Percentiles rank a stretch among this genome's conserved stretches.
Evolutionary conservation across 257 asterid species (phyloP).

Genomic region (Nyctanthes arbortristis): DNA sequence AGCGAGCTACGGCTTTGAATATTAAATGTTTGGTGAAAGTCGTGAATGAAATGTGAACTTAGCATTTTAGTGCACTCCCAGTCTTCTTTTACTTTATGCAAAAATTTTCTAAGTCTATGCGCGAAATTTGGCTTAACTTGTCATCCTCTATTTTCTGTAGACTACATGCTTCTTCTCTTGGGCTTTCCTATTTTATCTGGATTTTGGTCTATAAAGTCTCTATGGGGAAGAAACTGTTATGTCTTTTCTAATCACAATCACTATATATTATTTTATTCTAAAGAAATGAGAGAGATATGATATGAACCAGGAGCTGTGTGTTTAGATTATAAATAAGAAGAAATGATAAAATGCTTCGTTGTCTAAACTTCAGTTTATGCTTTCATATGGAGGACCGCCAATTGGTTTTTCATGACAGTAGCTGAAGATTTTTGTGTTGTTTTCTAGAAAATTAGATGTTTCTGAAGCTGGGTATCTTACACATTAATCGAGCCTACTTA

Average conservation of each 20-base stretch:
- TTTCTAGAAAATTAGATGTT: neutral
- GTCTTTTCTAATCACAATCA: no score
- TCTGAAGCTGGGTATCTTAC: neutral
- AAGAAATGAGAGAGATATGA: no score
- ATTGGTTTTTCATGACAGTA: neutral
- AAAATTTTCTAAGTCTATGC: neutral
- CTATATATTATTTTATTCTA: no score
- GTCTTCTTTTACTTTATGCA: neutral
- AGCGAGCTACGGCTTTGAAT: constrained; percentile 7
- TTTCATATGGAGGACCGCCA: neutral
- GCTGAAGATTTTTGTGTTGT: neutral
- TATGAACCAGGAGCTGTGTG: neutral
- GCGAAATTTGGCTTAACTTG: neutral
- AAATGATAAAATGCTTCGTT: neutral
- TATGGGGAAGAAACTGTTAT: no score
- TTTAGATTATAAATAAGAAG: neutral
- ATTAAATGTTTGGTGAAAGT: constrained; percentile 54
- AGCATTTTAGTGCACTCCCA: neutral
- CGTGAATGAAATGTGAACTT: no score
- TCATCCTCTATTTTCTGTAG: no score
- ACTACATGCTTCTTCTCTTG: no score
- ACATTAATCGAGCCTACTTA: neutral
- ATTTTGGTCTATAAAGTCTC: no score
- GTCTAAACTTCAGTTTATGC: neutral
- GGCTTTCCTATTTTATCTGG: no score